phyloP scores from a whole-genome alignment of 164 flowering plant species.

The Tinospora cordifolia region DNA sequence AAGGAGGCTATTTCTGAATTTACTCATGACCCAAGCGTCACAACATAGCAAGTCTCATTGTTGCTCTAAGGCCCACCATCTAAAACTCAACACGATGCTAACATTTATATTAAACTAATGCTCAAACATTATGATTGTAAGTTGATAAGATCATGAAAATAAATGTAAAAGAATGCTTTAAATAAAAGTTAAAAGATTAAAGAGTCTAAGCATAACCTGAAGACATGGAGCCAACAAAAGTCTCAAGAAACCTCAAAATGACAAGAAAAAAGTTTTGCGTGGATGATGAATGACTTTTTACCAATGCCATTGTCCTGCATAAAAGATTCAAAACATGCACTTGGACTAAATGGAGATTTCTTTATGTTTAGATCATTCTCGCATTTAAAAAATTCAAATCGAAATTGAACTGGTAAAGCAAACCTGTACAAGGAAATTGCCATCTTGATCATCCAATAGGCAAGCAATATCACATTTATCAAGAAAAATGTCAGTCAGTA shows the following conservation, averaged over 20 bases:
- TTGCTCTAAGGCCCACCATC: too few relatives aligned
- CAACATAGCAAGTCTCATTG: too few relatives aligned
- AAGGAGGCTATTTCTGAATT: too few relatives aligned
- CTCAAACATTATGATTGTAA: background rate
- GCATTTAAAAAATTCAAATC: background rate
- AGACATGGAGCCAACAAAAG: constrained; percentile 95
- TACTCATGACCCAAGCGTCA: too few relatives aligned
- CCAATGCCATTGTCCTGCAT: constrained; percentile 86
- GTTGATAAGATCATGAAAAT: background rate
- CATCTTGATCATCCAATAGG: constrained; percentile 50
- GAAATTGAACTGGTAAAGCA: constrained; percentile 11
- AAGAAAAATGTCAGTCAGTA: constrained; percentile 9
- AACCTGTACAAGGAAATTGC: constrained; percentile 98
- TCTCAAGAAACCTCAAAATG: constrained; percentile 84
- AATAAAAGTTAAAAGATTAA: background rate
- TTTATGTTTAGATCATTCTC: constrained; percentile 2
- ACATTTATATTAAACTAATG: background rate
- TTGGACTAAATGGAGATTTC: background rate
- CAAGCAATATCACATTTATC: constrained; percentile 7
- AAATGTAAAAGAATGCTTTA: background rate
- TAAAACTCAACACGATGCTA: too few relatives aligned
- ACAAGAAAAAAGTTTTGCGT: constrained; percentile 63
- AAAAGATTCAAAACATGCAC: background rate
- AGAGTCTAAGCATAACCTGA: constrained; percentile 42
- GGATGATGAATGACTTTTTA: constrained; percentile 63